Conservation (phyloP, 1,284 basidiomycete genomes). For the Tetrapyrgos nigripes region DNA sequence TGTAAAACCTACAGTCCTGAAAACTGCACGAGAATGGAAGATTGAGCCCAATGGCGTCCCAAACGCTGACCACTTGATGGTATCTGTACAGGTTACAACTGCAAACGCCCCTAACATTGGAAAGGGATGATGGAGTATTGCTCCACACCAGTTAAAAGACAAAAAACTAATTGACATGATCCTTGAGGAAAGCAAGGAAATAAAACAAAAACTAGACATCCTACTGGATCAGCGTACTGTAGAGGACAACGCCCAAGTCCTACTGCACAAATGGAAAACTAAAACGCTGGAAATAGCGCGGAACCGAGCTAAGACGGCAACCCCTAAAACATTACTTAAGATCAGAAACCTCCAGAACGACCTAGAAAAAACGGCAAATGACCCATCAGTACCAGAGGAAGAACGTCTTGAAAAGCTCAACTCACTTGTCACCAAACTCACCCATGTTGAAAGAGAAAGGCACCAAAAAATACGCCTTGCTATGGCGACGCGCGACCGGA, state of each 20-base stretch:
- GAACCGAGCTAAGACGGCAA: slow-evolving; percentile 4
- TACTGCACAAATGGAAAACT: slow-evolving; percentile 1
- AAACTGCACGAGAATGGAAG: slow-evolving; percentile 18
- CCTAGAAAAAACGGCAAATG: too few relatives aligned
- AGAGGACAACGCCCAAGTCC: slow-evolving; percentile 7
- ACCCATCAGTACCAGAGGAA: slow-evolving; percentile 4
- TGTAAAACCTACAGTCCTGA: slow-evolving; percentile 1
- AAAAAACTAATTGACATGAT: slow-evolving; percentile 8
- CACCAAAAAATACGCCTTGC: slow-evolving; percentile 9
- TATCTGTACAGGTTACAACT: slow-evolving; percentile 19
- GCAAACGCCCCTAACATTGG: slow-evolving; percentile 28
- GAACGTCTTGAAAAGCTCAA: neutral
- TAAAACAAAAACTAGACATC: neutral
- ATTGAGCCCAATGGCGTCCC: slow-evolving; percentile 14
- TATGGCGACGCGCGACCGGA: slow-evolving; percentile 11
- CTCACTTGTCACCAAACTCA: slow-evolving; percentile 8
- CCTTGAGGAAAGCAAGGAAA: slow-evolving; percentile 1
- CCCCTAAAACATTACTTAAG: slow-evolving; percentile 8
- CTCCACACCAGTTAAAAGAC: slow-evolving; percentile 24
- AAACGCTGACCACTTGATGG: too few relatives aligned
- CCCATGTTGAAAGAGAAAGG: slow-evolving; percentile 9
- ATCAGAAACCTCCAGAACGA: slow-evolving; percentile 13
- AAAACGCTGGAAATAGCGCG: slow-evolving; percentile 10
- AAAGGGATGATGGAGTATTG: slow-evolving; percentile 29
- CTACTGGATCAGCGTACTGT: neutral